phyloP scores from a whole-genome alignment of 768 basidiomycete species.

The Phallus indusiatus region DNA sequence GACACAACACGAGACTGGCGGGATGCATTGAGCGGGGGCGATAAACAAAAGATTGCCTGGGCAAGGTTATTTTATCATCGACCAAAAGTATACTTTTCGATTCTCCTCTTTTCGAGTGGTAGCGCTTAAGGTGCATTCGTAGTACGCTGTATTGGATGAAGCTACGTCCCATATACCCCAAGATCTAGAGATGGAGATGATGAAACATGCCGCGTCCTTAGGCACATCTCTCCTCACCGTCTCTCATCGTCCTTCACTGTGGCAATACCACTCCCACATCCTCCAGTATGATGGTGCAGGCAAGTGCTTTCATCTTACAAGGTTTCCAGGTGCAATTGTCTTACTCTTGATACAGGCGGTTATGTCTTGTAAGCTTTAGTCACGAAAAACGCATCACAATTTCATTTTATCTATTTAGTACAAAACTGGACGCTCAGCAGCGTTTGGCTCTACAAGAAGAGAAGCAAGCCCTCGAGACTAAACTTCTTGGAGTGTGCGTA shows the following conservation, averaged over 20 bases:
- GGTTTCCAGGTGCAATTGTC: not conserved
- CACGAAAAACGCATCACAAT: not conserved
- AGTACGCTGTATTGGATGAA: slow-evolving; percentile 97
- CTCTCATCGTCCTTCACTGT: slow-evolving; percentile 88
- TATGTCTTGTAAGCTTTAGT: slow-evolving; percentile 74
- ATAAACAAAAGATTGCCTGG: slow-evolving; percentile 97
- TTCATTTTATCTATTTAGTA: slow-evolving; percentile 35
- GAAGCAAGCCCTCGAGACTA: slow-evolving; percentile 81
- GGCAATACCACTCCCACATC: slow-evolving; percentile 86
- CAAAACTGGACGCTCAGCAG: slow-evolving; percentile 82
- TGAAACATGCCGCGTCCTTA: slow-evolving; percentile 79
- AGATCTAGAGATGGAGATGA: slow-evolving; percentile 91
- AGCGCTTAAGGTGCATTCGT: slow-evolving; percentile 1
- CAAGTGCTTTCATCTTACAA: not conserved
- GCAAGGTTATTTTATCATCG: slow-evolving; percentile 91
- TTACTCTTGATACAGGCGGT: slow-evolving; percentile 49
- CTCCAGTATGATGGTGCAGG: slow-evolving; percentile 73
- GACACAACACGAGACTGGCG: slow-evolving; percentile 85
- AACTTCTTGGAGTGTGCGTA: slow-evolving; percentile 77
- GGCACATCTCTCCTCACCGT: slow-evolving; percentile 92
- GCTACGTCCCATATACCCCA: slow-evolving; percentile 91
- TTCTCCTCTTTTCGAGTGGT: not conserved
- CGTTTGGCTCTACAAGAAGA: slow-evolving; percentile 89
- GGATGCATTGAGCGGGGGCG: slow-evolving; percentile 87
- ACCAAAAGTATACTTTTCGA: slow-evolving; percentile 56